These are phyloP conservation scores for Lactarius psammicola DNA, from an alignment of 768 basidiomycete genomes.

Conservation along the genomic window DNA sequence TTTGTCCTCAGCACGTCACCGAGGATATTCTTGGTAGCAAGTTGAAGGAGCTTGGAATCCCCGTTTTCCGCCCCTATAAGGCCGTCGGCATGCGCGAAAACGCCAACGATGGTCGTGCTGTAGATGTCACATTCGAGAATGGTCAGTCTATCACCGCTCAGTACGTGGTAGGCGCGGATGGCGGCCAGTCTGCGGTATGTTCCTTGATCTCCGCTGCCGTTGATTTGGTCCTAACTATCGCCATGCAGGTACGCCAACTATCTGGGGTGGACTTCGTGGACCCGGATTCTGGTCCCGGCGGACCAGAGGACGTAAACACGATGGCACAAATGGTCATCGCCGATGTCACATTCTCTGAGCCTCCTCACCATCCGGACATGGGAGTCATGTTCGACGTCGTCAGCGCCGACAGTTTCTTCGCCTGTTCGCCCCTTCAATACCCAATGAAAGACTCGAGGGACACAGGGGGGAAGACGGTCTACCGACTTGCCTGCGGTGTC, in stretches of 20 bases:
- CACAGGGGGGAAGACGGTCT: constrained; percentile 31
- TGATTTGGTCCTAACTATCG: constrained; percentile 7
- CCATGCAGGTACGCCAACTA: constrained; percentile 42
- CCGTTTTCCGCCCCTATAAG: too few relatives aligned
- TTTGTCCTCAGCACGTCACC: too few relatives aligned
- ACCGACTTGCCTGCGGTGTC: constrained; percentile 44
- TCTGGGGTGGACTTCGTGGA: constrained; percentile 46
- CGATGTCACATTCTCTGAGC: constrained; percentile 42
- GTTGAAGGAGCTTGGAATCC: too few relatives aligned
- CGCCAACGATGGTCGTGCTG: too few relatives aligned
- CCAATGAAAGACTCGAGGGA: constrained; percentile 31
- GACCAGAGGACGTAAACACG: constrained; percentile 32
- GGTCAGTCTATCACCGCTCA: too few relatives aligned
- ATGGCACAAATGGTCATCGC: constrained; percentile 46
- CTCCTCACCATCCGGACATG: constrained; percentile 32
- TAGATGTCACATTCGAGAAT: too few relatives aligned
- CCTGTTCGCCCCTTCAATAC: constrained; percentile 40
- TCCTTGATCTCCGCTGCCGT: neutral
- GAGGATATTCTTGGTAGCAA: too few relatives aligned
- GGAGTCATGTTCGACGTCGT: constrained; percentile 33
- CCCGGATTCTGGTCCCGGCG: constrained; percentile 36
- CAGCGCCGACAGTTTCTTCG: constrained; percentile 36
- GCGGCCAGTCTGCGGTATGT: constrained; percentile 46
- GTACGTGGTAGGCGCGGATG: too few relatives aligned
- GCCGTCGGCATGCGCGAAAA: too few relatives aligned